Conservation (phyloP, 345 rosid genomes). For the Physaria fendleri region DNA sequence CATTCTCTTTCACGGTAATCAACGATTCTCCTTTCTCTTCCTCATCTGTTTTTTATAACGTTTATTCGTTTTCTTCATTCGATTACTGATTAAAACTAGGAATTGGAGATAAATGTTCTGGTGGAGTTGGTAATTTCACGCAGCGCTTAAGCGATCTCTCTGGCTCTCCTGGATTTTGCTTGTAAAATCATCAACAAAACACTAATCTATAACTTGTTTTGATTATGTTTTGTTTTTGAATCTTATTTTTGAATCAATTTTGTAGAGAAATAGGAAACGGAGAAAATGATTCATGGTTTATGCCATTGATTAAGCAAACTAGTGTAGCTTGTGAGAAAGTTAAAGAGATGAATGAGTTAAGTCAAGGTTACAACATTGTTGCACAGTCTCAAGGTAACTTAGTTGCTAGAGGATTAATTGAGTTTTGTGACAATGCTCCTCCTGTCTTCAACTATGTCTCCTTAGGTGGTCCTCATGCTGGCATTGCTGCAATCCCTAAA, state of each 20-base stretch:
- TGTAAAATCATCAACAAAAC: conserved; percentile 36
- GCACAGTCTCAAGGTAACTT: conserved; percentile 91
- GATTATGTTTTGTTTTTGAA: background rate
- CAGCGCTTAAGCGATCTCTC: conserved; percentile 45
- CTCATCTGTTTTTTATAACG: background rate
- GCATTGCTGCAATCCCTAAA: conserved; percentile 76
- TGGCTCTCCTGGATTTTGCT: conserved; percentile 67
- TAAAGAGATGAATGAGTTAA: conserved; percentile 62
- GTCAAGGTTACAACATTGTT: conserved; percentile 71
- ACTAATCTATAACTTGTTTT: background rate
- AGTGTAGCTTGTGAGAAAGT: conserved; percentile 35
- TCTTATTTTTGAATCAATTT: background rate
- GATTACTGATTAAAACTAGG: conserved; percentile 28
- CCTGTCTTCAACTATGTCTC: conserved; percentile 70
- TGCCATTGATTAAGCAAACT: conserved; percentile 52
- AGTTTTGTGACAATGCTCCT: conserved; percentile 78
- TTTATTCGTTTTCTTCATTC: background rate
- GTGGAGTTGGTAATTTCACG: conserved; percentile 55
- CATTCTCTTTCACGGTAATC: conserved; percentile 62
- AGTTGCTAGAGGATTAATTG: conserved; percentile 73
- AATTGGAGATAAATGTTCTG: conserved; percentile 70
- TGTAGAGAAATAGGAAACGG: conserved; percentile 82
- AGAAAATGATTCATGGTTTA: conserved; percentile 75
- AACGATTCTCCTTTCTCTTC: background rate
- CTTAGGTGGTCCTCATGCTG: conserved; percentile 93